Conservation (phyloP, 129 eudicot species). For the Saussurea involucrata region DNA sequence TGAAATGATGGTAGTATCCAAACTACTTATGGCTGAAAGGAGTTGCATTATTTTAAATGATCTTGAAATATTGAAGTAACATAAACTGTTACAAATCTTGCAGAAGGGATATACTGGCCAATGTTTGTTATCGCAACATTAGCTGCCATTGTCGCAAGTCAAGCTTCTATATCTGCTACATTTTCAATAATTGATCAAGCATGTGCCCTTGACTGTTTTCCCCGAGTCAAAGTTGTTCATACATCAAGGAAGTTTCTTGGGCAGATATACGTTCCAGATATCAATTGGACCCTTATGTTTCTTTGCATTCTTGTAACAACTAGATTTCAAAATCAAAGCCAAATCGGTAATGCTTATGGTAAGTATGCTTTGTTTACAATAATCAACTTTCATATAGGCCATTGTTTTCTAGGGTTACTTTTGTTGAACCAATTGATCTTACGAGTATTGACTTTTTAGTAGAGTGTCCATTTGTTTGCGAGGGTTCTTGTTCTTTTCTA, state of each 20-base stretch:
- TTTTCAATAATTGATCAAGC: conserved; percentile 86
- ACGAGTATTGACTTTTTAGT: background rate
- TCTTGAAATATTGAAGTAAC: conserved; percentile 1
- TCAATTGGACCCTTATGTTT: conserved; percentile 79
- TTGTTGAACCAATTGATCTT: background rate
- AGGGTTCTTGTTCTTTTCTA: background rate
- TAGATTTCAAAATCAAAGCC: conserved; percentile 68
- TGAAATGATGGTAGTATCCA: background rate
- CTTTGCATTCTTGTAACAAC: conserved; percentile 81
- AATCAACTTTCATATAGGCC: background rate
- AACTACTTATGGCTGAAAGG: background rate
- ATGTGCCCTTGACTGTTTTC: conserved; percentile 82
- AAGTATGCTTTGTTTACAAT: conserved; percentile 11
- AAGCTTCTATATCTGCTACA: conserved; percentile 83
- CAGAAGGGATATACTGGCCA: conserved; percentile 91
- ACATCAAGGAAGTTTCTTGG: conserved; percentile 78
- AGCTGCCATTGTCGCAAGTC: conserved; percentile 87
- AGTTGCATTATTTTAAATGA: background rate
- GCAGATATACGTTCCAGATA: conserved; percentile 76
- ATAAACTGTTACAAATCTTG: conserved; percentile 7
- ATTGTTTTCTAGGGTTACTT: background rate
- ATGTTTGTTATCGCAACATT: conserved; percentile 64
- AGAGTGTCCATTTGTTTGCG: background rate
- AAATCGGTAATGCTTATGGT: conserved; percentile 87
- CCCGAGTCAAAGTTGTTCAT: conserved; percentile 85